These are phyloP conservation scores for Verticillium nubilum DNA, from an alignment of 2,329 filamentous ascomycete species.

Conservation along the genomic window DNA sequence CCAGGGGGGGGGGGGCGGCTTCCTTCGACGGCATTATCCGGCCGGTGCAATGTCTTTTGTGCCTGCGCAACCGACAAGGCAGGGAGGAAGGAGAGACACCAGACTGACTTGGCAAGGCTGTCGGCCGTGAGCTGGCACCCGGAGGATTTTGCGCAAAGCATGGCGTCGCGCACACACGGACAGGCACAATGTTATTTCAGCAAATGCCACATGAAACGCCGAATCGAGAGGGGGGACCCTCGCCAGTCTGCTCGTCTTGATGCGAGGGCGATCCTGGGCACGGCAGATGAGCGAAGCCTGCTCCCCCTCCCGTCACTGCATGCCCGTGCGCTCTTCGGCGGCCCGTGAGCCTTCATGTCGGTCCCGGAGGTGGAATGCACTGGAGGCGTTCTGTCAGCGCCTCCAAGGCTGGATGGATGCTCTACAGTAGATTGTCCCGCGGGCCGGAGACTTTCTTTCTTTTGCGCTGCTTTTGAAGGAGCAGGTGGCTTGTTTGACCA, in stretches of 20 bases:
- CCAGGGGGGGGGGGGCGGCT: no score
- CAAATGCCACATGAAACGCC: not conserved
- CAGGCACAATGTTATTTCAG: not conserved
- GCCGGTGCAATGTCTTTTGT: not conserved
- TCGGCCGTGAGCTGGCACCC: not conserved
- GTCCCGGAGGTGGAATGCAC: not conserved
- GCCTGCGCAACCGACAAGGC: not conserved
- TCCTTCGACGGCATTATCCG: not conserved
- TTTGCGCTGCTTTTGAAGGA: not conserved
- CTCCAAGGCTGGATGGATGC: not conserved
- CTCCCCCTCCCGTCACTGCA: not conserved
- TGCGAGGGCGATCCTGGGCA: not conserved
- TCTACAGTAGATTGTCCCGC: not conserved
- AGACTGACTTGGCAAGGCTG: not conserved
- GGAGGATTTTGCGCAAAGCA: not conserved
- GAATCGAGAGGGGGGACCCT: not conserved
- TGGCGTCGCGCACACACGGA: not conserved
- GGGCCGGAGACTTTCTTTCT: not conserved
- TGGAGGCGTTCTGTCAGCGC: not conserved
- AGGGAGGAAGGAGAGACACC: not conserved
- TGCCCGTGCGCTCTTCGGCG: not conserved
- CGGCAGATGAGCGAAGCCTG: not conserved
- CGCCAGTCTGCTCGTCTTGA: not conserved
- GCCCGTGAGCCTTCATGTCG: not conserved
- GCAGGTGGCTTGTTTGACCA: no score